Conservation (phyloP, 192 early-diverging fungal species). For the Coemansia guatemalensis region DNA sequence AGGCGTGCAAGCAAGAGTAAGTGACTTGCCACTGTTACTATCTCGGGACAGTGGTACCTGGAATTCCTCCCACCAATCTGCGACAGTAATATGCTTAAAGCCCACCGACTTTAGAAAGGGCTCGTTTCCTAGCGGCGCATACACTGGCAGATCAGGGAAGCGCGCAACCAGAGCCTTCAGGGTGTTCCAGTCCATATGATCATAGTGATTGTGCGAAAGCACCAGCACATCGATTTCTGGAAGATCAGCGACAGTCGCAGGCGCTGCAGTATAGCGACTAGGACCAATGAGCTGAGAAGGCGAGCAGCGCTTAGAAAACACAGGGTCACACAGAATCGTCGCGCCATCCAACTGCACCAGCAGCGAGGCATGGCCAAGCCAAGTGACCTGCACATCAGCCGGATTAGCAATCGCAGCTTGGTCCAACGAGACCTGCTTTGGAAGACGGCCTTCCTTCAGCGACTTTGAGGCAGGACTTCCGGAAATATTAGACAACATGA, state of each 20-base stretch:
- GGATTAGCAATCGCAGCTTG: slow-evolving; percentile 16
- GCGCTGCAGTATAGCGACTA: slow-evolving; percentile 63
- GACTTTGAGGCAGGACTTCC: slow-evolving; percentile 17
- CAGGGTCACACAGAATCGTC: slow-evolving; percentile 74
- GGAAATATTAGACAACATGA: slow-evolving; percentile 15
- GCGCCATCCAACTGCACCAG: slow-evolving; percentile 64
- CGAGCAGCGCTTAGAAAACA: slow-evolving; percentile 72
- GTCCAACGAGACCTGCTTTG: slow-evolving; percentile 32
- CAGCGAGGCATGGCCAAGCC: slow-evolving; percentile 67
- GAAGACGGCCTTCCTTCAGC: slow-evolving; percentile 27
- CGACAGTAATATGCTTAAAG: slow-evolving; percentile 59
- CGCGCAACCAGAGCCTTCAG: slow-evolving; percentile 56
- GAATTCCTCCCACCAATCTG: slow-evolving; percentile 79
- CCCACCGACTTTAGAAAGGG: slow-evolving; percentile 59
- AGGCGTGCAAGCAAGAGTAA: slow-evolving; percentile 72
- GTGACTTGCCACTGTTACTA: no score
- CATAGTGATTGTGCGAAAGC: slow-evolving; percentile 88
- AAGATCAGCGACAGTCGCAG: slow-evolving; percentile 64
- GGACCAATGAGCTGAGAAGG: slow-evolving; percentile 68
- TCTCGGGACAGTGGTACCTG: slow-evolving; percentile 17
- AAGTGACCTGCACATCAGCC: slow-evolving; percentile 45
- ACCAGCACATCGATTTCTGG: slow-evolving; percentile 72
- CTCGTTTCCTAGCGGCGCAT: slow-evolving; percentile 78
- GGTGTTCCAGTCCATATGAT: slow-evolving; percentile 75
- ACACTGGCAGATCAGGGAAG: slow-evolving; percentile 58